Evolutionary conservation across 495 filamentous ascomycete species (phyloP).

Genomic region (Hypomontagnella submonticulosa): DNA sequence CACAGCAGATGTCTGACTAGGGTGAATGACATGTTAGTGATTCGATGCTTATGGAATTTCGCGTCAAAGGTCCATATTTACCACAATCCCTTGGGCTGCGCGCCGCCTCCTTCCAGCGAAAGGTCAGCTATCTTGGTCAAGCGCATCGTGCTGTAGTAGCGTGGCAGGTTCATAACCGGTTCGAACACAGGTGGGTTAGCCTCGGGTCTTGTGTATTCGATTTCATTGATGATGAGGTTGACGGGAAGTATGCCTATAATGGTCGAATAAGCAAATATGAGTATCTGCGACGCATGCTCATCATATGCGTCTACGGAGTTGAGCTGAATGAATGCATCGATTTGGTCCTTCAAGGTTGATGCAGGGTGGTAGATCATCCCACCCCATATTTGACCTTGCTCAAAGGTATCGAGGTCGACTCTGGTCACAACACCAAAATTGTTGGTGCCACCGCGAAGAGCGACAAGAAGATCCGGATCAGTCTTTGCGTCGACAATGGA

Average conservation of each 20-base stretch:
- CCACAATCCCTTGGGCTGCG: too few species aligned
- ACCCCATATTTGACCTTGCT: constrained; percentile 56
- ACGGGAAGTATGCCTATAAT: too few species aligned
- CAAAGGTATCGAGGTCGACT: constrained; percentile 62
- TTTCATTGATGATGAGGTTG: constrained; percentile 11
- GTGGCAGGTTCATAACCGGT: neutral
- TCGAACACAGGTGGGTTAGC: constrained; percentile 14
- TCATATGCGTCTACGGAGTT: constrained; percentile 33
- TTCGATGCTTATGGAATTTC: too few species aligned
- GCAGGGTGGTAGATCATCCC: constrained; percentile 33
- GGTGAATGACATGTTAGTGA: too few species aligned
- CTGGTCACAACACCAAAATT: constrained; percentile 33
- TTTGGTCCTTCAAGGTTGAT: constrained; percentile 25
- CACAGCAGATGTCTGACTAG: constrained; percentile 12
- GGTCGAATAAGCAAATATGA: too few species aligned
- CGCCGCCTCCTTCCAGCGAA: too few species aligned
- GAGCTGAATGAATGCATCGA: constrained; percentile 25
- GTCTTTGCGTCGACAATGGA: constrained; percentile 60
- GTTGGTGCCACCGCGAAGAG: constrained; percentile 63
- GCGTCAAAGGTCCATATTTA: too few species aligned
- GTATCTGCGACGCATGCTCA: constrained; percentile 28
- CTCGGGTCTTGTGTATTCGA: constrained; percentile 27
- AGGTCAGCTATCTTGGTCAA: neutral
- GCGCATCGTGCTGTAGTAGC: neutral
- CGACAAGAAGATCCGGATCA: constrained; percentile 67